A percentile compares a stretch with the other conserved stretches of the same genome.
phyloP scores from a whole-genome alignment of 371 early-diverging fungal species.

The Synchytrium microbalum region DNA sequence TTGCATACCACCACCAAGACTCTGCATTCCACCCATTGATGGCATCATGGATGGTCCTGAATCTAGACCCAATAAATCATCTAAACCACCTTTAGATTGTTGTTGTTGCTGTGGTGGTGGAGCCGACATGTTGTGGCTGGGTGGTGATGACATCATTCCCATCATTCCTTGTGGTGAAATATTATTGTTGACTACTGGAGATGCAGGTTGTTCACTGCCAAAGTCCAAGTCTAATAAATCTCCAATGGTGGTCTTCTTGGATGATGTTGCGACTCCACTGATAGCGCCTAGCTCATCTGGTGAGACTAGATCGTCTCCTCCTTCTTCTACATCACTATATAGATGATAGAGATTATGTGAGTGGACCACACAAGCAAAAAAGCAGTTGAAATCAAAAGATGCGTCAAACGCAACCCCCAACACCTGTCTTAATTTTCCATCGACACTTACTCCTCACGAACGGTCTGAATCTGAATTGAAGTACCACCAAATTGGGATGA shows the following conservation, averaged over 20 bases:
- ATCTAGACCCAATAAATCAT: slow-evolving; percentile 31
- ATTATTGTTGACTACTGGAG: background rate
- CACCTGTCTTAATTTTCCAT: no score
- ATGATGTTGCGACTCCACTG: slow-evolving; percentile 26
- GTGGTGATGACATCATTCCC: background rate
- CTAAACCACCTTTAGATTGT: slow-evolving; percentile 16
- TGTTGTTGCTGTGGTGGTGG: slow-evolving; percentile 7
- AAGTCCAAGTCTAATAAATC: slow-evolving; percentile 57
- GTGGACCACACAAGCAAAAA: background rate
- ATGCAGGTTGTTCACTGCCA: slow-evolving; percentile 16
- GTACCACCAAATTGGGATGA: slow-evolving; percentile 47
- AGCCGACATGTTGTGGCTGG: slow-evolving; percentile 4
- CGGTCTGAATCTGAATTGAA: slow-evolving; percentile 19
- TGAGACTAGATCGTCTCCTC: slow-evolving; percentile 15
- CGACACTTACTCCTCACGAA: slow-evolving; percentile 17
- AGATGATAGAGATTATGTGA: background rate
- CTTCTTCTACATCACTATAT: slow-evolving; percentile 10
- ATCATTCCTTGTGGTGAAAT: background rate
- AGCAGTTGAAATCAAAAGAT: background rate
- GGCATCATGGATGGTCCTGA: slow-evolving; percentile 7
- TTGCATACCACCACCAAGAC: background rate
- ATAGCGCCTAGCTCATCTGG: slow-evolving; percentile 16
- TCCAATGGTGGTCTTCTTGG: slow-evolving; percentile 39
- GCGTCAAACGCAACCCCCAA: no score
- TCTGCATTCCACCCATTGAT: background rate